Evolutionary conservation across 2,329 filamentous ascomycete species (phyloP).

Genomic region (Zymoseptoria crescenta): DNA sequence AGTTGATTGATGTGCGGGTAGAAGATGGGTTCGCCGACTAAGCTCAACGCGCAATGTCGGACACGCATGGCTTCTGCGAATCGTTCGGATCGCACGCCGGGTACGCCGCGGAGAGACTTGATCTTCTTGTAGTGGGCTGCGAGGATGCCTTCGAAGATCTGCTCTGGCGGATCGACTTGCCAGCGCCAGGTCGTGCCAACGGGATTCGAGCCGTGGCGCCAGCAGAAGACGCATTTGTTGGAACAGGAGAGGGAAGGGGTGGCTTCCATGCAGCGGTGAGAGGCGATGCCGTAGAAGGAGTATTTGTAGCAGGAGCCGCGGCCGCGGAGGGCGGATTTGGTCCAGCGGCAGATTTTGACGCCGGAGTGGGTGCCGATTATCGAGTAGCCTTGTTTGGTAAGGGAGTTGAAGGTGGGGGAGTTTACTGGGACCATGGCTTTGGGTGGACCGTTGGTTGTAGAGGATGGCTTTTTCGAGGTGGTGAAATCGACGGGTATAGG

Average conservation of each 20-base stretch:
- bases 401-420: constrained; percentile 77
- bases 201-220: constrained; percentile 94
- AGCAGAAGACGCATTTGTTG: constrained; percentile 99
- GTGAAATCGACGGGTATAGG: constrained; percentile 82
- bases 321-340: constrained; percentile 88
- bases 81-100: constrained; percentile 82
- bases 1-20: constrained; percentile 97
- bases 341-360: constrained; percentile 98
- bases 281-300: constrained; percentile 93
- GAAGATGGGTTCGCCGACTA: constrained; percentile 98
- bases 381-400: constrained; percentile 94
- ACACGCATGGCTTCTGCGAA: constrained; percentile 92
- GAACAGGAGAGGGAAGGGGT: constrained; percentile 92
- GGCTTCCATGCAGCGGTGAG: constrained; percentile 97
- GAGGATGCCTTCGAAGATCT: constrained; percentile 87
- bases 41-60: constrained; percentile 79
- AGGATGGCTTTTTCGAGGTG: constrained; percentile 46
- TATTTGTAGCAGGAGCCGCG: constrained; percentile 96
- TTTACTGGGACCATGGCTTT: constrained; percentile 94
- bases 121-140: constrained; percentile 94
- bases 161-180: constrained; percentile 82
- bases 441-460: constrained; percentile 39
- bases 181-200: constrained; percentile 96
- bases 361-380: constrained; percentile 94
- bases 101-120: constrained; percentile 90